Base-by-base conservation (phyloP, 1,284 basidiomycete genomes). In the Ustilago lituana region DNA sequence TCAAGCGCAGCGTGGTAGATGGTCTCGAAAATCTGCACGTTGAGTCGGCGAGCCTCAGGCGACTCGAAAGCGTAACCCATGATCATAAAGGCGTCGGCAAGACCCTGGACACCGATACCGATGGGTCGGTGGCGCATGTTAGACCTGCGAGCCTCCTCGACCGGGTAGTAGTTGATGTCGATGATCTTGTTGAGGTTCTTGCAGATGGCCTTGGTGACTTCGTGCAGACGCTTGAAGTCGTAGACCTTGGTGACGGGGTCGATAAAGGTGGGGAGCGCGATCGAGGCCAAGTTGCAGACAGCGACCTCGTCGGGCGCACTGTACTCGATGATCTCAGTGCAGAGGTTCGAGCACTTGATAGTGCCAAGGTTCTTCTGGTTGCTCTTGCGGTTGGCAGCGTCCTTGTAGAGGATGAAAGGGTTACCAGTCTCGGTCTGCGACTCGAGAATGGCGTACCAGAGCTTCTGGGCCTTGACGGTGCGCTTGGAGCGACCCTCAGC, bases 301-400 rank as follows among this genome's bases (percentile, higher is more conserved):
- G 96, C 96, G 1, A 92, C 94, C 85, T 99, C 96, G 60, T 98
- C 96, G 1, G 95, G 94, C 11, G 95, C 88, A 49, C 93, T 95
- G 85, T 98, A 98, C 85, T 99, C 93, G 83, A 99, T 92, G 82
- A 99, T 98, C 84, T 99, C 96, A 11, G 95, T 98, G 86, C 96
- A 99, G 39, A 99, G 86, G 84, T 99, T 98, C 60, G 95, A 98
- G 5, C 93, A 96, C 86, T 98, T 98, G 89, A 99, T 98, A 17
- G 93, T 96, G 45, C 96, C 96, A 35, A 98, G 88, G 84, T 99
- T 97, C 86, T 95, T 90, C 85, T 99, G 96, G 85, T 99, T 99
- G 33, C 69, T 74, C 81, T 78, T 75, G 77, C 82, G 77, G 77
- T 84, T 84, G 31, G 83, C 82, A 35, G 84, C 81, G 60, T 84